These are phyloP conservation scores for Penicillium arizonense DNA, from an alignment of 495 filamentous ascomycete species.

Conservation along the genomic window DNA sequence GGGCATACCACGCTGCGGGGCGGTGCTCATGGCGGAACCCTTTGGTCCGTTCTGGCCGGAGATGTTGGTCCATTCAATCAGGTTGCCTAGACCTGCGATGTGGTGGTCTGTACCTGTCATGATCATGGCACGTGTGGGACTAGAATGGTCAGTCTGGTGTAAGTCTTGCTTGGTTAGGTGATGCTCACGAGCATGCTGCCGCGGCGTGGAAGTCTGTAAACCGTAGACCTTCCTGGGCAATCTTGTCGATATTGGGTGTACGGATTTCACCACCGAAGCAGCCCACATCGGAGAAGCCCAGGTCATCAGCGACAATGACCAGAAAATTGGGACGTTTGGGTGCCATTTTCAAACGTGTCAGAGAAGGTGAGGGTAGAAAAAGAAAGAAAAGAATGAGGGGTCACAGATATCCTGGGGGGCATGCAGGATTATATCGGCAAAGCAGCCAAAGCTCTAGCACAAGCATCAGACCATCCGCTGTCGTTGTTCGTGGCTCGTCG, in stretches of 20 bases:
- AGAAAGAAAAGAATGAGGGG: background rate
- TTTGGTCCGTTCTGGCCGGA: slow-evolving; percentile 46
- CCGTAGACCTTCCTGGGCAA: slow-evolving; percentile 54
- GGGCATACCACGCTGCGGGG: slow-evolving; percentile 53
- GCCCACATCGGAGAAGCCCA: slow-evolving; percentile 61
- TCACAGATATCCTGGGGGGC: background rate
- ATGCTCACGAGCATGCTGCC: slow-evolving; percentile 56
- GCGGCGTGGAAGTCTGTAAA: slow-evolving; percentile 65
- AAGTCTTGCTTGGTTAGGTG: background rate
- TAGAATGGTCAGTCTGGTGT: slow-evolving; percentile 3
- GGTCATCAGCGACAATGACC: slow-evolving; percentile 60
- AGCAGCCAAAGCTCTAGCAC: background rate
- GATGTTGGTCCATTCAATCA: slow-evolving; percentile 51
- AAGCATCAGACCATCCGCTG: no score
- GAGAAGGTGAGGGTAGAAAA: background rate
- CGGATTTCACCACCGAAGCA: slow-evolving; percentile 64
- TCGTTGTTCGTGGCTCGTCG: slow-evolving; percentile 1
- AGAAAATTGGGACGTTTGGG: slow-evolving; percentile 61
- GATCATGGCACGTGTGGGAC: slow-evolving; percentile 60
- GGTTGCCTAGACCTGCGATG: slow-evolving; percentile 46
- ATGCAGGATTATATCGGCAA: background rate
- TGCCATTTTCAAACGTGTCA: slow-evolving; percentile 8
- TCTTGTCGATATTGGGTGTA: slow-evolving; percentile 58
- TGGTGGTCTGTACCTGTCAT: slow-evolving; percentile 49
- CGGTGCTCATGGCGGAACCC: slow-evolving; percentile 40